phyloP scores from a whole-genome alignment of 2,329 filamentous ascomycete species.

The Fusarium sp. region DNA sequence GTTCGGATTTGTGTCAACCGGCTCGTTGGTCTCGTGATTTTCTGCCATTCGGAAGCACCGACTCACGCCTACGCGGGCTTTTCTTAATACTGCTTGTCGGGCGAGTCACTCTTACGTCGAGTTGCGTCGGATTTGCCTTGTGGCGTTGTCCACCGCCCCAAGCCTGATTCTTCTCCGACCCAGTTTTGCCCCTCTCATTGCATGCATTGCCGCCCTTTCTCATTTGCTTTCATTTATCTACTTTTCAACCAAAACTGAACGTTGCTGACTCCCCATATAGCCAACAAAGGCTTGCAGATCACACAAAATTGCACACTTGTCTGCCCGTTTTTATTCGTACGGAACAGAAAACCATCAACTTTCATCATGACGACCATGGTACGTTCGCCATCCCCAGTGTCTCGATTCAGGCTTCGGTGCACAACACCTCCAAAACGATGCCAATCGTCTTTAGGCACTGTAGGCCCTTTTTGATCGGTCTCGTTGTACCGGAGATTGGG shows the following conservation, averaged over 20 bases:
- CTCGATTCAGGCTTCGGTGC: not conserved
- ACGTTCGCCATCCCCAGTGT: constrained; percentile 36
- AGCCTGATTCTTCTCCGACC: constrained; percentile 36
- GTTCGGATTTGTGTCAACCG: not conserved
- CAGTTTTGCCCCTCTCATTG: constrained; percentile 40
- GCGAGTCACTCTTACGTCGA: constrained; percentile 27
- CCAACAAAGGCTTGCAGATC: constrained; percentile 37
- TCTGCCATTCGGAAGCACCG: not conserved
- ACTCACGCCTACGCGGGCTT: constrained; percentile 14
- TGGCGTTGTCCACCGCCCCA: constrained; percentile 41
- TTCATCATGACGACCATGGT: constrained; percentile 62
- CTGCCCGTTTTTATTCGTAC: constrained; percentile 26
- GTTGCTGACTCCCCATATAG: constrained; percentile 29
- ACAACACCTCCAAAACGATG: not conserved
- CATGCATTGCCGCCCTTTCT: constrained; percentile 26
- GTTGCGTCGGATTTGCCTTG: constrained; percentile 39
- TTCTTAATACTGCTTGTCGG: constrained; percentile 9
- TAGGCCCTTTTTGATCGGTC: not conserved
- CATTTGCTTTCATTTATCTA: constrained; percentile 16
- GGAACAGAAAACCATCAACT: constrained; percentile 34
- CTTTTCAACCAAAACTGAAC: constrained; percentile 15
- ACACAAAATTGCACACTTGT: constrained; percentile 10
- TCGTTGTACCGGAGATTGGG: not conserved
- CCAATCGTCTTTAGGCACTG: not conserved
- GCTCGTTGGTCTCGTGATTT: not conserved